Evolutionary conservation across 169 alveolate species (phyloP).

Genomic region (Eimeria necatrix): DNA sequence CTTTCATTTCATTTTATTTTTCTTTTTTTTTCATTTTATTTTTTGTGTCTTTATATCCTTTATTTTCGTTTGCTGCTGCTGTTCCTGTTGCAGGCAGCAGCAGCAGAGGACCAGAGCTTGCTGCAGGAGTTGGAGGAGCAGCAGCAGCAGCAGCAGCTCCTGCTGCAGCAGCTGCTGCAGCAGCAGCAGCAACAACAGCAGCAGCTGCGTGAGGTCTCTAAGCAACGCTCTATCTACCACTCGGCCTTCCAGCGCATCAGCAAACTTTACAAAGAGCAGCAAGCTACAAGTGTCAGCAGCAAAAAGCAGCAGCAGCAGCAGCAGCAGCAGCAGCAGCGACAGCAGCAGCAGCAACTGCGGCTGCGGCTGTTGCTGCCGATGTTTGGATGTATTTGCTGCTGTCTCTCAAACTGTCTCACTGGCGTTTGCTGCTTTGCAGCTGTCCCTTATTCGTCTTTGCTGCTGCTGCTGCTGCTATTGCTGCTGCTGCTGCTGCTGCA

Average conservation of each 20-base stretch:
- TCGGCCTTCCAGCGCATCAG: not conserved
- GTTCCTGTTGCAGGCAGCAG: not conserved
- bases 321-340: no score
- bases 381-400: no score
- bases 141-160: not conserved
- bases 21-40: no score
- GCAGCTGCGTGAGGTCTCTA: not conserved
- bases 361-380: no score
- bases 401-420: no score
- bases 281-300: not conserved
- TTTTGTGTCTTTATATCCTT: no score
- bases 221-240: not conserved
- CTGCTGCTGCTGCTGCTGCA: no score
- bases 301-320: no score
- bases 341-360: no score
- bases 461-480: no score
- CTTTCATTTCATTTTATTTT: not conserved
- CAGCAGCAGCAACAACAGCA: not conserved
- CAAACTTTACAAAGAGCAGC: not conserved
- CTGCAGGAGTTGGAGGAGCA: not conserved
- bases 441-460: no score
- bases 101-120: not conserved
- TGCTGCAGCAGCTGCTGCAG: conserved; percentile 10
- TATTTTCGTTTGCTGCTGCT: not conserved
- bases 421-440: no score